A percentile compares a stretch with the other conserved stretches of the same genome.
These are phyloP conservation scores for Primulina huaijiensis DNA, from an alignment of 257 asterid species.

Conservation along the genomic window DNA sequence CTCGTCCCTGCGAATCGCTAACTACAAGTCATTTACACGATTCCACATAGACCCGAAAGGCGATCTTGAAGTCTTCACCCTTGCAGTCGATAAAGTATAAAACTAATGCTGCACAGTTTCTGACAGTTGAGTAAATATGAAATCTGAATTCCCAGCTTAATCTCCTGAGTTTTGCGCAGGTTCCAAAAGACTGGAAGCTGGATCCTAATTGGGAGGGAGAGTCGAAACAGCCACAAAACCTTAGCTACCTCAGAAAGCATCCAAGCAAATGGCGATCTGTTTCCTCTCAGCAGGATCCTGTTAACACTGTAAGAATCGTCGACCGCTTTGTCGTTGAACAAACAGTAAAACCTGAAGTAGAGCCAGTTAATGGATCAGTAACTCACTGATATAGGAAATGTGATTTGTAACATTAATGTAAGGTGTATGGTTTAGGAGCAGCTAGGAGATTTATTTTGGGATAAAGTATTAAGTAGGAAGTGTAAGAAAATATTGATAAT, in stretches of 20 bases:
- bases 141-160: not conserved
- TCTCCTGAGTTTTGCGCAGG: conserved; percentile 42
- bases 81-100: conserved; percentile 93
- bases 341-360: conserved; percentile 36
- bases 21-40: conserved; percentile 92
- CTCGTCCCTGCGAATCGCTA: conserved; percentile 94
- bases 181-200: conserved; percentile 91
- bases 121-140: not conserved
- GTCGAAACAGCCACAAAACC: conserved; percentile 50
- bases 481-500: too few species aligned
- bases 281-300: conserved; percentile 70
- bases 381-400: conserved; percentile 41
- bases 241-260: conserved; percentile 55
- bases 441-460: not conserved
- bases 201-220: conserved; percentile 88
- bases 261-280: conserved; percentile 93
- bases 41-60: conserved; percentile 70
- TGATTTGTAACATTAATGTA: conserved; percentile 21
- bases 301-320: conserved; percentile 63
- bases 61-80: conserved; percentile 89
- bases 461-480: too few species aligned
- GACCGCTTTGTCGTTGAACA: conserved; percentile 72
- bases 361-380: conserved; percentile 43
- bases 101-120: not conserved
- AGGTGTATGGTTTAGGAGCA: conserved; percentile 24